Percentiles rank a stretch among this genome's conserved stretches.
phyloP scores from a whole-genome alignment of 1,139 yeast species.

The Williopsis jadinii region DNA sequence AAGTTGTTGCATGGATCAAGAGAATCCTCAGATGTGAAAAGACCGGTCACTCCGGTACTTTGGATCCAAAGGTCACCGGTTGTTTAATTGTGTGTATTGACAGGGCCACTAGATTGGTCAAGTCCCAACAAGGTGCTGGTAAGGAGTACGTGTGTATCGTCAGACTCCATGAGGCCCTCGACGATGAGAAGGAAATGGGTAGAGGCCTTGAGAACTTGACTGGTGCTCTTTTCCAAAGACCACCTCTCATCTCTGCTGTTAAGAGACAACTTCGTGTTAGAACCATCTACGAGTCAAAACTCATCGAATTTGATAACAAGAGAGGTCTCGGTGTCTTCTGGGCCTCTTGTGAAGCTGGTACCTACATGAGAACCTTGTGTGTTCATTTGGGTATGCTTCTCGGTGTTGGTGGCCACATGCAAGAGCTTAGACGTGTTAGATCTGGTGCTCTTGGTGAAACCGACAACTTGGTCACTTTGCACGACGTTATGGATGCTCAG shows the following conservation, averaged over 20 bases:
- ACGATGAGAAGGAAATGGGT: constrained; percentile 85
- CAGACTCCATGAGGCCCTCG: constrained; percentile 87
- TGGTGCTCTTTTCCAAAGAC: constrained; percentile 98
- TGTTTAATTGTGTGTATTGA: constrained; percentile 97
- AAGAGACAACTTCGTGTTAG: constrained; percentile 98
- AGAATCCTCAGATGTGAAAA: constrained; percentile 91
- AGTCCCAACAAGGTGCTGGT: constrained; percentile 99
- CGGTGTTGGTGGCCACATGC: constrained; percentile 99
- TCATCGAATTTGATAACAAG: constrained; percentile 93
- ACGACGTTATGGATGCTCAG: constrained; percentile 96
- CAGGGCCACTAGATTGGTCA: constrained; percentile 95
- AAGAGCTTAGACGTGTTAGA: constrained; percentile 98
- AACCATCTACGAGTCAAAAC: constrained; percentile 92
- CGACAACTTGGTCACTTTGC: constrained; percentile 90
- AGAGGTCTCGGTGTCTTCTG: constrained; percentile 97
- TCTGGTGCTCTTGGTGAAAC: constrained; percentile 91
- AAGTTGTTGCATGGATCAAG: constrained; percentile 99
- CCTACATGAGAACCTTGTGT: constrained; percentile 98
- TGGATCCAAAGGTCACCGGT: constrained; percentile 98
- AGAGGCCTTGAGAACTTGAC: constrained; percentile 89
- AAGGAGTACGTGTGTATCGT: constrained; percentile 98
- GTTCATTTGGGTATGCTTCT: constrained; percentile 97
- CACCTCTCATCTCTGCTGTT: constrained; percentile 97
- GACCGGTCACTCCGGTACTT: constrained; percentile 98
- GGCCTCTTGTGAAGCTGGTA: constrained; percentile 99